Base-by-base conservation (phyloP, 1,284 basidiomycete species). In the Termitomyces sp. region DNA sequence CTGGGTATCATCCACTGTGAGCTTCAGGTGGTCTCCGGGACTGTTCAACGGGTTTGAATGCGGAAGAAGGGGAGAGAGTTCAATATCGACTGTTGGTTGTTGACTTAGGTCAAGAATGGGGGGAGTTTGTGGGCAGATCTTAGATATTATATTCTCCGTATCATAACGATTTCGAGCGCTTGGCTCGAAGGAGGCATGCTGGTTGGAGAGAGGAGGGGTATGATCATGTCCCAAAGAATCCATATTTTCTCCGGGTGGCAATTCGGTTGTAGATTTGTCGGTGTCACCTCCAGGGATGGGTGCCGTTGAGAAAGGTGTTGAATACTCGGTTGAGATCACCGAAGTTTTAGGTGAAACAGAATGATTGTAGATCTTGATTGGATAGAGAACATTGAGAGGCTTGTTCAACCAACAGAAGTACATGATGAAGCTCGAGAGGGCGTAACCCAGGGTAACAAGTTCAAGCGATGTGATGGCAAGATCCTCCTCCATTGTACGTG, bases 341-440 rank as follows among this genome's bases (percentile, higher is more conserved):
- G 8, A 8, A 6, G 35, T 14, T 5, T 37, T 13, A n/a, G 35
- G 35, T 7, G 35, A 18, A 37, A 4, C 14, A 33, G 45, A 38
- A 11, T 3, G 45, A 28, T n/a, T 13, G 34, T 37, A 14, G 2
- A 46, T 26, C 9, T 19, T 31, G 5, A 51, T 33, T 21, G 50
- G 30, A 39, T 14, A 33, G 1, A 24, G n/a, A 35, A 58, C 54
- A 49, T 58, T 38, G 33, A 56, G 50, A 31, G 60, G 59, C 33
- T 61, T 61, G 33, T 57, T 53, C 55, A 53, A 59, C 59, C 59
- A 60, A 19, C 55, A 48, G 14, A 49, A 34, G 31, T 56, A 57
- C n/a, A 44, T 55, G 13, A 28, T 42, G 21, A 55, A 28, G 43
- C 49, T 59, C 1, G 57, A 30, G 14, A 54, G 24, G 18, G 56